These are phyloP conservation scores for Mycena belliarum DNA, from an alignment of 768 basidiomycete species.

Conservation along the genomic window DNA sequence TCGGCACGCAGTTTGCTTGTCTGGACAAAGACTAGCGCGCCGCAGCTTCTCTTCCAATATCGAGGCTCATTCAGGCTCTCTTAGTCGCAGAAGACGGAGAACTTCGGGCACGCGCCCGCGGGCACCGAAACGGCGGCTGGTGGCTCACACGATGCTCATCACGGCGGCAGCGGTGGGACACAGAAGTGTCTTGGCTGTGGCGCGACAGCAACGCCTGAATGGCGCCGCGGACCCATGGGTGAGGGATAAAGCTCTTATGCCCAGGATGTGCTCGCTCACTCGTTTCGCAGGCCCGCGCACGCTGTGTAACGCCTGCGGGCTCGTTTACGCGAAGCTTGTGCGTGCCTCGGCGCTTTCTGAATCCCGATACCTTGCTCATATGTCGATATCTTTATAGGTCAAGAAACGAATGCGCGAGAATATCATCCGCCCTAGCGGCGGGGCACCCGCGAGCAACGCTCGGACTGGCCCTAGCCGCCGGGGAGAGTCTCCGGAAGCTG, in stretches of 20 bases:
- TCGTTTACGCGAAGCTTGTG: conserved; percentile 86
- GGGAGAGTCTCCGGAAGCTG: conserved; percentile 19
- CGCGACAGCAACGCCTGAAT: conserved; percentile 86
- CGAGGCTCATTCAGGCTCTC: conserved; percentile 9
- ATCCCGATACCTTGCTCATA: conserved; percentile 5
- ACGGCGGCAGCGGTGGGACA: background rate
- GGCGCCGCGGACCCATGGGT: conserved; percentile 85
- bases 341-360: conserved; percentile 30
- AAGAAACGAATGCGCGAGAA: conserved; percentile 37
- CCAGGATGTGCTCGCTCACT: conserved; percentile 2
- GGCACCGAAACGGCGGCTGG: background rate
- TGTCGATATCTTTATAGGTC: conserved; percentile 24
- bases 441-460: conserved; percentile 3
- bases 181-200: conserved; percentile 81
- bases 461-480: background rate
- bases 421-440: conserved; percentile 14
- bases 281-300: conserved; percentile 67
- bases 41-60: conserved; percentile 9
- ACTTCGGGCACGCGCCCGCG: conserved; percentile 8
- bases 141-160: background rate
- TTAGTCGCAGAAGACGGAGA: conserved; percentile 16
- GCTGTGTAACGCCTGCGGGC: conserved; percentile 82
- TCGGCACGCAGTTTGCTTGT: background rate
- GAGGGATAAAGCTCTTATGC: conserved; percentile 14
- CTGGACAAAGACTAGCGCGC: conserved; percentile 5